Evolutionary conservation across 163 green algal genomes (phyloP).

Genomic region (Picocystis sp.): DNA sequence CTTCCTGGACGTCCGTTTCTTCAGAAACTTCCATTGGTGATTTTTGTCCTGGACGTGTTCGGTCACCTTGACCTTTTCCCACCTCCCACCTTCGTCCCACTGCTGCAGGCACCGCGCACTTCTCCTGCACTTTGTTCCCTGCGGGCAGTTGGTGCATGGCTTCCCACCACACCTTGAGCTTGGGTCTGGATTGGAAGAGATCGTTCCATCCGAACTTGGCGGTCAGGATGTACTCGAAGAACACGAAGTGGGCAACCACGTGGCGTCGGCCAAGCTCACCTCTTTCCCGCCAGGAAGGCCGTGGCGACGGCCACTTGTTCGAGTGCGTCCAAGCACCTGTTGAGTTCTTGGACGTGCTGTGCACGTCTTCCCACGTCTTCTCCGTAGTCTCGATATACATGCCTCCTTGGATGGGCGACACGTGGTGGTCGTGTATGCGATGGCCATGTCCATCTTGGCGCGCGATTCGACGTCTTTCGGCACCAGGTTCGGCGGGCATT

Average conservation of each 20-base stretch:
- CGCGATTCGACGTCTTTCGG: conserved; percentile 7
- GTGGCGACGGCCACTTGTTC: not conserved
- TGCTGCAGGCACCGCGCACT: conserved; percentile 6
- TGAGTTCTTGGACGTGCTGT: conserved; percentile 8
- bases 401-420: conserved; percentile 12
- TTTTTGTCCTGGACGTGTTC: conserved; percentile 10
- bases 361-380: conserved; percentile 5
- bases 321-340: conserved; percentile 9
- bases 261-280: conserved; percentile 8
- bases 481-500: not conserved
- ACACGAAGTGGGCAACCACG: conserved; percentile 18
- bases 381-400: conserved; percentile 17
- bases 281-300: conserved; percentile 4
- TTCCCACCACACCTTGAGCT: conserved; percentile 9
- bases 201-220: conserved; percentile 16
- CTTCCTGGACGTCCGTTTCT: too few species aligned
- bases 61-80: conserved; percentile 10
- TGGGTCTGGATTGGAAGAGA: conserved; percentile 5
- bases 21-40: conserved; percentile 10
- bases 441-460: conserved; percentile 7
- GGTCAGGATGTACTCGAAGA: conserved; percentile 11
- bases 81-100: conserved; percentile 14
- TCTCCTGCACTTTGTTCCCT: conserved; percentile 11
- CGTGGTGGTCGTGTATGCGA: conserved; percentile 15
- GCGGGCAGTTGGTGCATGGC: conserved; percentile 1